These are phyloP conservation scores for Tulasnella sp. DNA, from an alignment of 768 basidiomycete genomes.

Conservation along the genomic window DNA sequence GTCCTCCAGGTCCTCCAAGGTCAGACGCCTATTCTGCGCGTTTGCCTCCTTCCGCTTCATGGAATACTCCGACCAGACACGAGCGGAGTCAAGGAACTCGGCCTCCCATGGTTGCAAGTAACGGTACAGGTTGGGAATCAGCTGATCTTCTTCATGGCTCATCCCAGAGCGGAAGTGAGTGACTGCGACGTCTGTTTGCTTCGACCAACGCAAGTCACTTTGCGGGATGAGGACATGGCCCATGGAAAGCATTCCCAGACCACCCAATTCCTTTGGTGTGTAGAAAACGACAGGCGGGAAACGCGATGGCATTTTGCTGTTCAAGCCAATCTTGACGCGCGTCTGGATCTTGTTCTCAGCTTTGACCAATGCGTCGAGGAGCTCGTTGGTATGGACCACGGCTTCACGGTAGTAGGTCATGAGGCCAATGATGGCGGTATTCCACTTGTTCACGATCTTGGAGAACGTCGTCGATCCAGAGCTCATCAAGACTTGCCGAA, in stretches of 20 bases:
- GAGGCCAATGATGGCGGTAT: constrained; percentile 90
- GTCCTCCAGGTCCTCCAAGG: constrained; percentile 96
- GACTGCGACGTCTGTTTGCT: constrained; percentile 97
- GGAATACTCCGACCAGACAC: constrained; percentile 99
- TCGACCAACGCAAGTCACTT: constrained; percentile 96
- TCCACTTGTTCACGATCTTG: constrained; percentile 99
- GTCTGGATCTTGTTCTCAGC: constrained; percentile 99
- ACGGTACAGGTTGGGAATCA: constrained; percentile 96
- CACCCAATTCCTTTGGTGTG: constrained; percentile 97
- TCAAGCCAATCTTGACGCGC: constrained; percentile 98
- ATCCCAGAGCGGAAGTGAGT: constrained; percentile 99
- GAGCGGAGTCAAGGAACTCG: constrained; percentile 95
- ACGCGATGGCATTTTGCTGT: constrained; percentile 99
- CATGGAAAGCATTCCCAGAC: constrained; percentile 99
- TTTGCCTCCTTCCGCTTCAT: constrained; percentile 99
- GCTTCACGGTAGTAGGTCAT: constrained; percentile 99
- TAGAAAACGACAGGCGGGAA: constrained; percentile 98
- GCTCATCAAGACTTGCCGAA: constrained; percentile 96
- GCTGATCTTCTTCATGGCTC: constrained; percentile 92
- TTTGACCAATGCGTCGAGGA: constrained; percentile 94
- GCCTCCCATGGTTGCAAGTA: constrained; percentile 98
- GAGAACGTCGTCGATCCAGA: constrained; percentile 98
- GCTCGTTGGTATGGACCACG: constrained; percentile 95
- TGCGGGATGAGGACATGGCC: constrained; percentile 98
- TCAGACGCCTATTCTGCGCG: constrained; percentile 94